A percentile compares a stretch with the other conserved stretches of the same genome.
Evolutionary conservation across 345 rosid genomes (phyloP).

Genomic region (Angophora floribunda): DNA sequence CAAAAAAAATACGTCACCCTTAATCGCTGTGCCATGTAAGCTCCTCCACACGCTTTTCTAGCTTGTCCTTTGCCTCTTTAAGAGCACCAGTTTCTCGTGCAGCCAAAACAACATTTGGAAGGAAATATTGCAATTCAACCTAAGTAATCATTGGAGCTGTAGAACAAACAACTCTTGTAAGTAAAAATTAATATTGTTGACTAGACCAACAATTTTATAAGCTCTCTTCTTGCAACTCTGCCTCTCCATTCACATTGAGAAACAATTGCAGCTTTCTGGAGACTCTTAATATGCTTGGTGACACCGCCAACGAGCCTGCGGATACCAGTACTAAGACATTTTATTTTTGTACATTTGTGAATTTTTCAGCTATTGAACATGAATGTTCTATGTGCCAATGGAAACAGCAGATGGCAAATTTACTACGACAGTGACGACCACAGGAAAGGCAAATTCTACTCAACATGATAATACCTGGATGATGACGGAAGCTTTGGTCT

Average conservation of each 20-base stretch:
- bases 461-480: slow-evolving; percentile 44
- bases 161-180: neutral
- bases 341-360: neutral
- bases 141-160: neutral
- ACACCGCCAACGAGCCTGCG: slow-evolving; percentile 68
- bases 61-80: slow-evolving; percentile 85
- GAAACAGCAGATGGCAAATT: neutral
- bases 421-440: neutral
- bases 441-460: neutral
- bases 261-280: slow-evolving; percentile 67
- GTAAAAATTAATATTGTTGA: neutral
- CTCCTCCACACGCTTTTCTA: slow-evolving; percentile 98
- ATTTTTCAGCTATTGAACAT: neutral
- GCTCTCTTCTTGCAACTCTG: slow-evolving; percentile 91
- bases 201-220: slow-evolving; percentile 69
- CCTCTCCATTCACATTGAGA: slow-evolving; percentile 97
- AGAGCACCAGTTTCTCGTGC: slow-evolving; percentile 96
- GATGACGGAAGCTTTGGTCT: slow-evolving; percentile 64
- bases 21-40: slow-evolving; percentile 92
- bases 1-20: slow-evolving; percentile 37
- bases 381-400: neutral
- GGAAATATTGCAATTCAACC: neutral
- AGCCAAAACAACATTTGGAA: slow-evolving; percentile 32
- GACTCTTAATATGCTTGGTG: slow-evolving; percentile 57
- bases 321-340: neutral